Conservation (phyloP, 768 basidiomycete species). For the Psilocybe tampanensis region DNA sequence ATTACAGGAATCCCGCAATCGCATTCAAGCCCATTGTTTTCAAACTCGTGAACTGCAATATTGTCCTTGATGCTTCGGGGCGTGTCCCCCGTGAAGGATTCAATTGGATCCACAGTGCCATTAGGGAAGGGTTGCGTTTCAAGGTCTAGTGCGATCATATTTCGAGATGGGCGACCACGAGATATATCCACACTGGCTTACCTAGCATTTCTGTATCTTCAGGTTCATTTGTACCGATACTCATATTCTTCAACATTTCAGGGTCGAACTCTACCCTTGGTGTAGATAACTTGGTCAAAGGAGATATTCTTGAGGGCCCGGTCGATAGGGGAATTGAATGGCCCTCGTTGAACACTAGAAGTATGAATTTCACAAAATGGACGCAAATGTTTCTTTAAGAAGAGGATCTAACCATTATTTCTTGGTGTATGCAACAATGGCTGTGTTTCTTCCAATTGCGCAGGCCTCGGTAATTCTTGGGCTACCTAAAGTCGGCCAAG, state of each 20-base stretch:
- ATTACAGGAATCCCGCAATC: constrained; percentile 68
- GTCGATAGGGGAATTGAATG: constrained; percentile 3
- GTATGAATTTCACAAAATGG: too few relatives aligned
- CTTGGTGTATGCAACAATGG: constrained; percentile 27
- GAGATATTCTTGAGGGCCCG: constrained; percentile 17
- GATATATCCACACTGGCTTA: constrained; percentile 18
- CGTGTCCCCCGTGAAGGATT: constrained; percentile 35
- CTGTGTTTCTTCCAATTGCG: constrained; percentile 54
- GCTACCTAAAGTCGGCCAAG: constrained; percentile 13
- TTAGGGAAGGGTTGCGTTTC: constrained; percentile 37
- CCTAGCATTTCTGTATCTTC: constrained; percentile 53
- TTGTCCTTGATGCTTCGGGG: background rate
- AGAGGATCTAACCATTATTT: background rate
- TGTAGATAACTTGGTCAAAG: constrained; percentile 29
- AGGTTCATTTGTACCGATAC: constrained; percentile 16
- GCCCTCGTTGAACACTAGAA: too few relatives aligned
- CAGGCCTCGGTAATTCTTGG: constrained; percentile 9
- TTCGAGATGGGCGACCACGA: background rate
- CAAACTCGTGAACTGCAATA: background rate
- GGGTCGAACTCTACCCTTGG: constrained; percentile 17
- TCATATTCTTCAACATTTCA: constrained; percentile 36
- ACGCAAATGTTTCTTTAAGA: background rate
- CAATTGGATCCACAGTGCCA: constrained; percentile 34
- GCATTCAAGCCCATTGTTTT: constrained; percentile 55
- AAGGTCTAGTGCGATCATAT: constrained; percentile 31